Evolutionary conservation across 768 basidiomycete genomes (phyloP), one percentile per base, ranked within the genome.

Genomic region (Boletus edulis): DNA sequence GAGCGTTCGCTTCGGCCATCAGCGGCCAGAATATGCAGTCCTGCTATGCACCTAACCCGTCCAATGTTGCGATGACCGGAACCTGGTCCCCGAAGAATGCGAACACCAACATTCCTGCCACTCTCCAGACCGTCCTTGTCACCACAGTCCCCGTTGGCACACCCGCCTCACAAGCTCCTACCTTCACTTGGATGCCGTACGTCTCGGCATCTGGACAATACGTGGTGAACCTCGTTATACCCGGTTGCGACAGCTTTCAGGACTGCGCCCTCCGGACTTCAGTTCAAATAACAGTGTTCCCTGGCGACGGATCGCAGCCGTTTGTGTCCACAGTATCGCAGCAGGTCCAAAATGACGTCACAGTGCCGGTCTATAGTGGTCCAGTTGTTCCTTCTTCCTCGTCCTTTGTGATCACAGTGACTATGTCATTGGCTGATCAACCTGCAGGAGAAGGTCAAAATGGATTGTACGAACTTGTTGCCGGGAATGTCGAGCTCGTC

Each of bases 161-260:
- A 0, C 61, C 83, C 2, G 53, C 85, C 4, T 66, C 81, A 1
- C 70, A 79, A 29, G 82, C 81, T n/a, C 91, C 97, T 14, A 85
- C 80, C 35, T 83, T 96, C 67, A 94, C 90, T 0, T 97, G 92
- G 87, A 80, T 83, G 70, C 95, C 95, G 0, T 94, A 92, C 63
- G 87, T 98, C n/a, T 91, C 91, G 0, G 87, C 91, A 11, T 80
- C 89, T 3, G 97, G 94, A 32, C 74, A 82, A 55, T 99, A 99
- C 71, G 82, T 87, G 40, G 77, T 98, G 59, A 89, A 87, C 71
- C 67, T 98, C 40, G 78, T 91, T 42, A 80, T 96, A 15, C 97
- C 97, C 0, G 95, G 95, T 13, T 99, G 97, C 72, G 74, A 76
- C 4, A 73, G 84, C 53, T 81, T 94, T 64, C 83, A 86, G 57